Base-by-base conservation (phyloP, 2,329 filamentous ascomycete genomes). In the Zymoseptoria passerinii region DNA sequence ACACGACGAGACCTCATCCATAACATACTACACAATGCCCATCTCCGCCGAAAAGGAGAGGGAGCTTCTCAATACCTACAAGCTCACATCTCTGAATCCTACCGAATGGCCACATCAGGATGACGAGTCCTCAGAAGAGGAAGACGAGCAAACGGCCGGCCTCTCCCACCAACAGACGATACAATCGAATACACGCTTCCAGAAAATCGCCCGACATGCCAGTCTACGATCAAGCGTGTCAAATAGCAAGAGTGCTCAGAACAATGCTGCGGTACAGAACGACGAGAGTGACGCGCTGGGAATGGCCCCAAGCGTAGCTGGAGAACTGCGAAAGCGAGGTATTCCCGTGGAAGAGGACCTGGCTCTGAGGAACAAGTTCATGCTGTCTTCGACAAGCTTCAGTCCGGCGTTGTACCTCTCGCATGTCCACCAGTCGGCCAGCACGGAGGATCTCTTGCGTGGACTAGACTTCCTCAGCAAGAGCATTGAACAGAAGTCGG, bases 401-500 rank as follows among this genome's bases (percentile, higher is more conserved):
- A 95, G 91, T 0, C 94, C 94, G 1, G 85, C 89, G 2, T 78
- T 96, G 7, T 99, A 96, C 73, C 81, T 99, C 10, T 94, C 92
- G 0, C 90, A 96, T 72, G 88, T 95, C 64, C 95, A 99, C 73
- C 86, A 89, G 60, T 83, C 85, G 52, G 92, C 89, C 56, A 91
- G 92, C 57, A 96, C 92, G 0, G 83, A 90, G 66, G 84, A 86
- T 51, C 79, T 99, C 1, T 79, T 96, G 10, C 80, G 83, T 53
- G 95, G 94, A 2, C 82, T 99, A 19, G 88, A 96, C 65, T 86
- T 88, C 59, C 83, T 99, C 19, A 94, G 91, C 18, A 83, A 84
- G 61, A 96, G 92, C 0, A 99, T 99, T 68, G 94, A 97, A 69
- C 90, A 97, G 75, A 99, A 99, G 74, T 96, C 92, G 0, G 94